A percentile compares a stretch with the other conserved stretches of the same genome.
phyloP scores from a whole-genome alignment of 352 stramenopile species.

The Phytophthora palmivora region DNA sequence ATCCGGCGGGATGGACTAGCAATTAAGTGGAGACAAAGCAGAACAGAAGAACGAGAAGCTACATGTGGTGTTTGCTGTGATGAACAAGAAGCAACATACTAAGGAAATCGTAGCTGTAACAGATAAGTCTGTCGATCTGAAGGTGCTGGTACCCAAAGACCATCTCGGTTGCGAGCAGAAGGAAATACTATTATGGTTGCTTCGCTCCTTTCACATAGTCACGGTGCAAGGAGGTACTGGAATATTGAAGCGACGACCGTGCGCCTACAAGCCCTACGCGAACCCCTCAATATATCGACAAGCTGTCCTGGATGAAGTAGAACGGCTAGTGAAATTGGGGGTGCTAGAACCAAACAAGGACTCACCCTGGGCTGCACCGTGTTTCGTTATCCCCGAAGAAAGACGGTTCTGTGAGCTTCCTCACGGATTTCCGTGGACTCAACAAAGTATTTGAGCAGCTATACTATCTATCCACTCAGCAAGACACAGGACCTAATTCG shows the following conservation, averaged over 20 bases:
- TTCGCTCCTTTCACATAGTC: neutral
- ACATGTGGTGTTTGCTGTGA: neutral
- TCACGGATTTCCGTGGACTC: conserved; percentile 1
- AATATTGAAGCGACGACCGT: too few relatives aligned
- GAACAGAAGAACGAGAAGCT: neutral
- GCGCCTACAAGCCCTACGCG: too few relatives aligned
- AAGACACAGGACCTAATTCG: conserved; percentile 1
- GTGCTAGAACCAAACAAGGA: conserved; percentile 1
- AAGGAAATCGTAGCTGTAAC: conserved; percentile 10
- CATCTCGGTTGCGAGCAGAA: neutral
- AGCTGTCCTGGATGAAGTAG: conserved; percentile 7
- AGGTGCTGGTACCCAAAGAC: neutral
- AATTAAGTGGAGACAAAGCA: neutral
- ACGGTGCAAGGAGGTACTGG: too few relatives aligned
- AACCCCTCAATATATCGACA: conserved; percentile 22
- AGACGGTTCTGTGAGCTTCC: neutral
- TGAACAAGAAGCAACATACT: neutral
- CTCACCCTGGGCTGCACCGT: neutral
- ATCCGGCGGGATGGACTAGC: neutral
- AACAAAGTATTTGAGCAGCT: neutral
- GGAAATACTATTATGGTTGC: neutral
- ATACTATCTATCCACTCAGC: neutral
- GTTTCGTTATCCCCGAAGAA: conserved; percentile 17
- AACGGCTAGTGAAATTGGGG: neutral
- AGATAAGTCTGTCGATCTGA: neutral